Conservation (phyloP, 164 flowering plant genomes). For the Umbellularia californica region DNA sequence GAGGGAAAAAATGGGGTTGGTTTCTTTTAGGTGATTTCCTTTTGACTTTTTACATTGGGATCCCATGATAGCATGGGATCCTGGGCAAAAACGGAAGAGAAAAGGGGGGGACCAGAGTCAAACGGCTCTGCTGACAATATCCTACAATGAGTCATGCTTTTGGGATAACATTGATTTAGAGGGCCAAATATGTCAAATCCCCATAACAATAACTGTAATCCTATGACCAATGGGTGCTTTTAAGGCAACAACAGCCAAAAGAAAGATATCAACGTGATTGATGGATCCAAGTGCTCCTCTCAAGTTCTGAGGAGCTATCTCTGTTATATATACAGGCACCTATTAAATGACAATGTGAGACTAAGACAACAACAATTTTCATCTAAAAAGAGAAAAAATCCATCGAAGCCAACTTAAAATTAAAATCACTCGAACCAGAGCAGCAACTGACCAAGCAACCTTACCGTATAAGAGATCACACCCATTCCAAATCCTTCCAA, state of each 20-base stretch:
- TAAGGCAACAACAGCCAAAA: neutral
- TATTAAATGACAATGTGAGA: conserved; percentile 10
- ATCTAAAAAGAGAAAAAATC: no score
- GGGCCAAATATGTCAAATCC: no score
- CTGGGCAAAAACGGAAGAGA: no score
- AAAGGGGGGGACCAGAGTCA: no score
- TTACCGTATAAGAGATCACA: conserved; percentile 66
- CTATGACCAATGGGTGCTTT: neutral
- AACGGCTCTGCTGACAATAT: no score
- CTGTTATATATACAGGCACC: conserved; percentile 93
- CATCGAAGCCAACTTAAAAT: neutral
- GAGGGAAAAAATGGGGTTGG: no score
- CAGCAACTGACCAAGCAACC: neutral
- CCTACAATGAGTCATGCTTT: no score
- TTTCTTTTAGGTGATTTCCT: no score
- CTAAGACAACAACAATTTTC: no score
- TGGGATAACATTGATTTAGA: no score
- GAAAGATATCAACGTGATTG: conserved; percentile 42
- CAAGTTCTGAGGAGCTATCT: conserved; percentile 76
- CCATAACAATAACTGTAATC: neutral
- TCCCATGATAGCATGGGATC: no score
- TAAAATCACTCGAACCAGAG: neutral
- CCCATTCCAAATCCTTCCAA: conserved; percentile 80
- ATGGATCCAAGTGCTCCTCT: conserved; percentile 69
- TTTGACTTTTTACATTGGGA: no score